These are phyloP conservation scores for Fusarium dlaminii DNA, from an alignment of 2,329 filamentous ascomycete species.

Conservation along the genomic window DNA sequence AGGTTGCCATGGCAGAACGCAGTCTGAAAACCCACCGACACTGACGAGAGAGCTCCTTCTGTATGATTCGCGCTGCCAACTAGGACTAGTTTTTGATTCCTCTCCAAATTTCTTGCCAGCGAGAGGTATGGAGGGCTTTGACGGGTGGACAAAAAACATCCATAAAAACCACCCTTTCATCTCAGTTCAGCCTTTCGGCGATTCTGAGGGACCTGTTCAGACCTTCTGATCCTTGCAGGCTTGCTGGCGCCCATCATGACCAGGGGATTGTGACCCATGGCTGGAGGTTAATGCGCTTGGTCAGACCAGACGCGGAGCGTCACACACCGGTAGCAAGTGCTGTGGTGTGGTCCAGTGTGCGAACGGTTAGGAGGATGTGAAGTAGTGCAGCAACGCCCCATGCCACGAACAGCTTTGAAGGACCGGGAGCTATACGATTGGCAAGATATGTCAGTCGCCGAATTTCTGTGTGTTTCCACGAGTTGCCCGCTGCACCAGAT, in stretches of 20 bases:
- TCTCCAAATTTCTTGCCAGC: slow-evolving; percentile 61
- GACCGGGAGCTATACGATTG: slow-evolving; percentile 56
- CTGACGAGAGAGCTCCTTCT: slow-evolving; percentile 65
- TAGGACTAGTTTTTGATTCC: slow-evolving; percentile 95
- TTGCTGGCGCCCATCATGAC: slow-evolving; percentile 60
- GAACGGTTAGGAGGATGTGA: slow-evolving; percentile 40
- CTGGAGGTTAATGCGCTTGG: slow-evolving; percentile 67
- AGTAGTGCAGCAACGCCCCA: slow-evolving; percentile 22
- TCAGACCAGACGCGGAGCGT: slow-evolving; percentile 58
- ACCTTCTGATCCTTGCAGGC: slow-evolving; percentile 43
- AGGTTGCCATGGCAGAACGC: slow-evolving; percentile 30
- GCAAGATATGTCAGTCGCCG: slow-evolving; percentile 49
- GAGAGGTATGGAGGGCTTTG: slow-evolving; percentile 68
- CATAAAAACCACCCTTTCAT: slow-evolving; percentile 85
- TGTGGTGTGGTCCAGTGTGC: slow-evolving; percentile 55
- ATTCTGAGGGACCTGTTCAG: slow-evolving; percentile 57
- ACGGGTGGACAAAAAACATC: slow-evolving; percentile 92
- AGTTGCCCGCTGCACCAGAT: slow-evolving; percentile 50
- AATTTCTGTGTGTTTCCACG: slow-evolving; percentile 59
- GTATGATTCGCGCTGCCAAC: slow-evolving; percentile 85
- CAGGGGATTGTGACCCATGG: slow-evolving; percentile 55
- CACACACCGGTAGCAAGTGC: slow-evolving; percentile 56
- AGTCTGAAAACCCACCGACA: slow-evolving; percentile 11
- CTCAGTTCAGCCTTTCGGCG: slow-evolving; percentile 56
- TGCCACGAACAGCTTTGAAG: slow-evolving; percentile 46